phyloP scores from a whole-genome alignment of 345 rosid species.

The Stellera chamaejasme region DNA sequence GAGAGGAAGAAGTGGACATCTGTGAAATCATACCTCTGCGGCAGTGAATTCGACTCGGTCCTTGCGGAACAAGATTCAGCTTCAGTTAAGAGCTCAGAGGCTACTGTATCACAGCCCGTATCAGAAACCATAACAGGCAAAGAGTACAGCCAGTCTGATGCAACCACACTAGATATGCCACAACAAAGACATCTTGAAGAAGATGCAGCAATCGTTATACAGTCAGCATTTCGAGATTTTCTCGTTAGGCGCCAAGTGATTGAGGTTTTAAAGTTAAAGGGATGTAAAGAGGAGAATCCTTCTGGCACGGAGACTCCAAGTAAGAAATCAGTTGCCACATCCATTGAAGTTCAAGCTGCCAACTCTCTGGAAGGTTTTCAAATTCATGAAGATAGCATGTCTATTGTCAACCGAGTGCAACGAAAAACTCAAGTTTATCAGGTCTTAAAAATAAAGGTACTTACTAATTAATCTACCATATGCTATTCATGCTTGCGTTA shows the following conservation, averaged over 20 bases:
- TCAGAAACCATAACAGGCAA: conserved; percentile 15
- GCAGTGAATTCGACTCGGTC: conserved; percentile 69
- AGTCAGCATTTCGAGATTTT: conserved; percentile 58
- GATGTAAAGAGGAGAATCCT: conserved; percentile 16
- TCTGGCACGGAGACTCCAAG: conserved; percentile 35
- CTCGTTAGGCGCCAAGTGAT: conserved; percentile 34
- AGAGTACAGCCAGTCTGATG: conserved; percentile 23
- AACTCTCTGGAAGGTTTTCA: conserved; percentile 41
- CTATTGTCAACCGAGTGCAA: conserved; percentile 18
- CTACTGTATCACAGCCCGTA: conserved; percentile 33
- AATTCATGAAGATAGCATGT: conserved; percentile 26
- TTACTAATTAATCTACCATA: background rate
- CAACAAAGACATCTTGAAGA: conserved; percentile 37
- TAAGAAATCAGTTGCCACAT: conserved; percentile 47
- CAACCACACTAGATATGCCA: conserved; percentile 16
- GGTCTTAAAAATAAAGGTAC: conserved; percentile 49
- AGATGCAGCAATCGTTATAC: conserved; percentile 73
- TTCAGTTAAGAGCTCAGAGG: conserved; percentile 54
- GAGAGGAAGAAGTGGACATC: conserved; percentile 64
- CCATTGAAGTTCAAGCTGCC: conserved; percentile 67
- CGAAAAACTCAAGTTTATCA: conserved; percentile 47
- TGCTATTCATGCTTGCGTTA: background rate
- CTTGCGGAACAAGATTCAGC: conserved; percentile 71
- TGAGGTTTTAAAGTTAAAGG: conserved; percentile 16
- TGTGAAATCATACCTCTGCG: conserved; percentile 69